These are phyloP conservation scores for Cyberlindnera petersonii DNA, from an alignment of 805 yeast species.

Conservation along the genomic window DNA sequence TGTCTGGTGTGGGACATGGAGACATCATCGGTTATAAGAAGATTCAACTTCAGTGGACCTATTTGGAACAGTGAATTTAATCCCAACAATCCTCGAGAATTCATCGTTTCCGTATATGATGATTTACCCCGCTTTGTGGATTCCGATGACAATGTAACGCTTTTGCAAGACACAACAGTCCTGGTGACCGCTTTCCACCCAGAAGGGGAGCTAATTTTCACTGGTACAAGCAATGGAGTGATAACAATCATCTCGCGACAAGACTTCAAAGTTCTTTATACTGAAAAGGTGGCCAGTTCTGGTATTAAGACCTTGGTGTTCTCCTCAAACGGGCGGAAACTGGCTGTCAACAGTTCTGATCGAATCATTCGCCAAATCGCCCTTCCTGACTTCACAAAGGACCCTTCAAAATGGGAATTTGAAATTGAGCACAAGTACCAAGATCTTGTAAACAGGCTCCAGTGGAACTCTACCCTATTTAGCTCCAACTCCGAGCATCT, in stretches of 20 bases:
- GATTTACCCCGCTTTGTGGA: constrained; percentile 55
- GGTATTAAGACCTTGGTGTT: constrained; percentile 67
- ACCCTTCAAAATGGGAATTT: constrained; percentile 40
- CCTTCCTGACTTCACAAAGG: constrained; percentile 34
- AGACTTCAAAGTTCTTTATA: constrained; percentile 35
- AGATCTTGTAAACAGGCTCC: constrained; percentile 82
- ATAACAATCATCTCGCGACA: constrained; percentile 43
- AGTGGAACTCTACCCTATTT: constrained; percentile 81
- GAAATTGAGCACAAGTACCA: constrained; percentile 80
- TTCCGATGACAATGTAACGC: constrained; percentile 21
- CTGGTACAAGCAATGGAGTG: constrained; percentile 83
- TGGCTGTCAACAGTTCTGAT: constrained; percentile 77
- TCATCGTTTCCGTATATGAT: constrained; percentile 65
- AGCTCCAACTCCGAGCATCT: constrained; percentile 75
- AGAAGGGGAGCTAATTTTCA: constrained; percentile 51
- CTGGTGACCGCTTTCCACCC: constrained; percentile 43
- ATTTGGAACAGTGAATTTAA: constrained; percentile 65
- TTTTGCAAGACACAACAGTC: constrained; percentile 22
- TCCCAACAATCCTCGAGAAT: constrained; percentile 43
- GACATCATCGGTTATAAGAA: constrained; percentile 37
- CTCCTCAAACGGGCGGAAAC: constrained; percentile 52
- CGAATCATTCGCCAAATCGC: constrained; percentile 63
- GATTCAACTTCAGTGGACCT: constrained; percentile 59
- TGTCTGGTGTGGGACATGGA: constrained; percentile 76
- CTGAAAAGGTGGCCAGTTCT: constrained; percentile 58